Evolutionary conservation across 148 eudicot genomes (phyloP), one percentile per base, ranked within the genome.

Genomic region (Diospyros lotus): DNA sequence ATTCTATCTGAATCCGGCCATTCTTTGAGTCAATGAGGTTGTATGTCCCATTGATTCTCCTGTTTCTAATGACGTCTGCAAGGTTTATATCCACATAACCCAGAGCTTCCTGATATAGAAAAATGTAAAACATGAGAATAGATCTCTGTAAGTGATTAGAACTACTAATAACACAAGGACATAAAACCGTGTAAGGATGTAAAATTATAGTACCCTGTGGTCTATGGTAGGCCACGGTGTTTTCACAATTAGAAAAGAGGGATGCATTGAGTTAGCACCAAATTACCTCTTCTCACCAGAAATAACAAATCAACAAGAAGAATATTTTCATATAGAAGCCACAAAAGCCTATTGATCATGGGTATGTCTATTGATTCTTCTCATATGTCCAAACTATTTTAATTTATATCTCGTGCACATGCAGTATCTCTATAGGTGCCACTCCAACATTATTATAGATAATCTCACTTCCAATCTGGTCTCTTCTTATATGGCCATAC

Each of bases 11-110:
- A 82, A 90, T 74, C 68, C 86, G 82, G 40, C 93, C 93, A 59
- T 89, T 89, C 77, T 87, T 89, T 2, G 93, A 89, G 75, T 89
- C 93, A 41, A 89, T 89, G 13, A 89, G 90, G 77, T 89, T 81
- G 80, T 87, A 85, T 48, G 70, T 89, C 75, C 87, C 87, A 46
- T 90, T 90, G 80, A 88, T 88, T 76, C 94, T 87, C 84, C 81
- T 90, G 80, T 90, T 90, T 59, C 43, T 64, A 43, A 90, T 86
- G 1, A 86, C 91, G 71, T 90, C 94, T 12, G 82, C 73, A 6
- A 90, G 91, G 77, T 63, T 82, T 66, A 90, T 88, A 75, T 90
- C 94, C 4, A 81, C 80, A 70, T 83, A 88, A 58, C 94, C 98
- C 81, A 93, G 68, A 70, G 80, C 43, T 86, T 93, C 98, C 98